Base-by-base conservation (phyloP, 2,329 filamentous ascomycete species). In the Stemphylium beticola region DNA sequence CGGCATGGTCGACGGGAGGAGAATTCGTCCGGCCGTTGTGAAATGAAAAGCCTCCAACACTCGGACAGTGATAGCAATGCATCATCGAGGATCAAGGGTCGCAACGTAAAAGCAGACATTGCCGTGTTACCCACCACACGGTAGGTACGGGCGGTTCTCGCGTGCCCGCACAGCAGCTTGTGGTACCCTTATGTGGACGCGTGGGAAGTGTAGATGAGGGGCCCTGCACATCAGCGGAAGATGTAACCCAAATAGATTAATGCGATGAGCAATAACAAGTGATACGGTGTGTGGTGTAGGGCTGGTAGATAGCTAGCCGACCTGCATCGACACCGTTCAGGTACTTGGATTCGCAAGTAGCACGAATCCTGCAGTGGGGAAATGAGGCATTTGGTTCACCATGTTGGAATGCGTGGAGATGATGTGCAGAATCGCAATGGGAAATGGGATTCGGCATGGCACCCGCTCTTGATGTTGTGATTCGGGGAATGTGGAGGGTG, bases 161-260 rank as follows among this genome's bases (percentile, higher is more conserved):
- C 24, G 22, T 41, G 22, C 41, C 14, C 40, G 37, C 32, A 45
- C 50, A n/a, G 44, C 36, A 33, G 37, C 41, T 31, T 17, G 33
- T 49, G 36, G 43, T 53, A 34, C 36, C 37, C 29, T 38, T 39
- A 39, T 22, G 31, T 39, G 53, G 37, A 46, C 41, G 41, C 48
- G 53, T 46, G 53, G 44, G 37, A 20, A 42, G 58, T 47, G 26
- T 36, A 22, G 46, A 49, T 54, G 52, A 58, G 58, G 57, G 64
- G 59, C 32, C 38, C 60, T 65, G 61, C 60, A 67, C 38, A 62
- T 58, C 29, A 60, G 62, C 61, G 63, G 65, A 65, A 68, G 60
- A 65, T 67, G 68, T 68, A 71, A 69, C 68, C 64, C 58, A 54
- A 61, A 63, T 65, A 66, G 65, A 67, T 64, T 63, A 66, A 64